Conservation (phyloP, 2,329 filamentous ascomycete species). For the Ophiognomonia clavigignenti-juglandacearum region DNA sequence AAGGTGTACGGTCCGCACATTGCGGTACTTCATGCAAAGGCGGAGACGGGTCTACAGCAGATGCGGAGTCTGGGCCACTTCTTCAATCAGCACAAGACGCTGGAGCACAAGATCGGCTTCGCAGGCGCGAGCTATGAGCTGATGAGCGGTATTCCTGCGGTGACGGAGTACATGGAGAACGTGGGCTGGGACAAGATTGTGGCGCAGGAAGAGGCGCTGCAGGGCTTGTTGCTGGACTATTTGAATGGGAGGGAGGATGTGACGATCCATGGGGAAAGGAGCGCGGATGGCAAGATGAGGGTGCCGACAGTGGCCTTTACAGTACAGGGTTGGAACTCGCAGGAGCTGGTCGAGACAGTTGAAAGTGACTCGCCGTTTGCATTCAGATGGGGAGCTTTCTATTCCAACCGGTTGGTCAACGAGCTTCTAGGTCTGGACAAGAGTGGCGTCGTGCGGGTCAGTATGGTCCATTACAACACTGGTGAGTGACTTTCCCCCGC, state of each 20-base stretch:
- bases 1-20: slow-evolving; percentile 78
- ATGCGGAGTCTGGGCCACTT: slow-evolving; percentile 58
- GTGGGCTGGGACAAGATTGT: slow-evolving; percentile 44
- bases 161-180: slow-evolving; percentile 54
- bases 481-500: slow-evolving; percentile 31
- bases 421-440: slow-evolving; percentile 50
- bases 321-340: slow-evolving; percentile 46
- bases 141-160: slow-evolving; percentile 54
- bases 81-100: slow-evolving; percentile 57
- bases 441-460: slow-evolving; percentile 61
- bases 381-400: slow-evolving; percentile 59
- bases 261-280: slow-evolving; percentile 51
- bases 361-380: slow-evolving; percentile 52
- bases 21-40: slow-evolving; percentile 62
- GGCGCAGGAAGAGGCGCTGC: slow-evolving; percentile 52
- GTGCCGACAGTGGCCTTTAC: slow-evolving; percentile 63
- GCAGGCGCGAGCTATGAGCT: slow-evolving; percentile 69
- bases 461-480: slow-evolving; percentile 64
- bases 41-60: slow-evolving; percentile 43
- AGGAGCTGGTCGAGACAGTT: slow-evolving; percentile 49
- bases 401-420: slow-evolving; percentile 52
- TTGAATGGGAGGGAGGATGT: slow-evolving; percentile 45
- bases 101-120: slow-evolving; percentile 64
- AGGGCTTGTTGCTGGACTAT: slow-evolving; percentile 51
- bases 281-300: slow-evolving; percentile 39